Base-by-base conservation (phyloP, 768 basidiomycete genomes). In the Pisolithus microcarpus region DNA sequence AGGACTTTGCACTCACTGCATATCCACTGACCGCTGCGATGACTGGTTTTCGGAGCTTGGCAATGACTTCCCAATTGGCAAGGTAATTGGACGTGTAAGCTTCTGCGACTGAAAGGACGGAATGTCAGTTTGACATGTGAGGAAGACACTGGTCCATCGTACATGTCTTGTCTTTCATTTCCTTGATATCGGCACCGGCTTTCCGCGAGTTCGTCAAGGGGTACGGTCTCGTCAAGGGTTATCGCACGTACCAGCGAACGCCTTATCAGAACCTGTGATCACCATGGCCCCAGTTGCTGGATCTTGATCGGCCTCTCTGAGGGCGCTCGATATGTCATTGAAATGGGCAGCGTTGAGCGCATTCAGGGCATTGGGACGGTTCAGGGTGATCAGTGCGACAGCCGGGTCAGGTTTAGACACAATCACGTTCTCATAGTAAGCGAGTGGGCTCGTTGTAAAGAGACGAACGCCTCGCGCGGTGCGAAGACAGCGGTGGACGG, bases 101-200 rank as follows among this genome's bases (percentile, higher is more conserved):
- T 52, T 94, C 89, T n/a, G 86, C 73, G 62, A 84, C 91, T 92
- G 61, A 23, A 15, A 34, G 11, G 30, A 38, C 38, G 21, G 21
- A 43, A 19, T 24, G 6, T 50, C 10, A 28, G 26, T 6, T 50
- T 42, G 52, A 21, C 21, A 51, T 9, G 43, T 7, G 9, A 36
- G n/a, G n/a, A 36, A 26, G 15, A 1, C 10, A 18, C 13, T 8
- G 34, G 13, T 24, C 69, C 81, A 63, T 10, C 30, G 30, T 61
- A 92, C 91, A 96, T 52, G 83, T 73, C 70, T 93, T 93, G 71
- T 94, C 90, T 69, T 92, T 93, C 95, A 98, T 98, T 71, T 98
- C 93, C 72, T 96, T 97, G 71, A 99, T 97, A 69, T 99, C 95
- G 19, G 95, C 95, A 3, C 95, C 93, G 60, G 93, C 93, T 92